Evolutionary conservation across 1,284 basidiomycete species (phyloP), one percentile per base, ranked within the genome.

Genomic region (Pyrrhoderma noxium): DNA sequence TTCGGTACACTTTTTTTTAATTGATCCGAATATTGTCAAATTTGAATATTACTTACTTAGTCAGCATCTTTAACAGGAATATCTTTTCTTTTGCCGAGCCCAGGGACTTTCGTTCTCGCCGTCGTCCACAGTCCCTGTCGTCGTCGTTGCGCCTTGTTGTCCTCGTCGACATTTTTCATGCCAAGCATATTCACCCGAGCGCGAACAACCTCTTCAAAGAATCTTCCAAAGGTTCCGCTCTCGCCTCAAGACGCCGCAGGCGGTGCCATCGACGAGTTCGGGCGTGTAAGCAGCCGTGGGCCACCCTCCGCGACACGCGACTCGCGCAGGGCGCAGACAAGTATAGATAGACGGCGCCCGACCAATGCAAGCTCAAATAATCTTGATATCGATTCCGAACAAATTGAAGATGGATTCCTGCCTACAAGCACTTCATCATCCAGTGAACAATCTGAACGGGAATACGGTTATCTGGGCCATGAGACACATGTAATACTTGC

Each of bases 391-490:
- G 45, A 47, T 14, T 53, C 56, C 52, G 56, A 61, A 11, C 27
- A 5, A 56, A 61, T 58, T 49, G 69, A 67, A 67, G 78, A 75
- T 66, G 76, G 60, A n/a, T 64, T 62, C 59, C 61, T 65, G 51
- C 54, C 58, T 19, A 56, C 43, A 27, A 53, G 54, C 27, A 58
- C 62, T 38, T 59, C 59, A 13, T 52, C 58, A 35, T 61, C 58
- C 45, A 18, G 36, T 40, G 21, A 23, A 27, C 46, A 42, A 7
- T 9, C 16, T 68, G 57, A 66, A 45, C 67, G 74, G 53, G 80
- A 82, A 62, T 89, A 89, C 61, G 84, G 87, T 39, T 85, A 85
- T 57, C 74, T 90, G 40, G 78, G 77, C 14, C 81, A 80, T 62
- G 76, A 81, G 53, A 74, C 80, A 25, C 82, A 89, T 62, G 79